Conservation (phyloP, 225 moss, liverwort and hornwort genomes). For the Anthoceros angustus region DNA sequence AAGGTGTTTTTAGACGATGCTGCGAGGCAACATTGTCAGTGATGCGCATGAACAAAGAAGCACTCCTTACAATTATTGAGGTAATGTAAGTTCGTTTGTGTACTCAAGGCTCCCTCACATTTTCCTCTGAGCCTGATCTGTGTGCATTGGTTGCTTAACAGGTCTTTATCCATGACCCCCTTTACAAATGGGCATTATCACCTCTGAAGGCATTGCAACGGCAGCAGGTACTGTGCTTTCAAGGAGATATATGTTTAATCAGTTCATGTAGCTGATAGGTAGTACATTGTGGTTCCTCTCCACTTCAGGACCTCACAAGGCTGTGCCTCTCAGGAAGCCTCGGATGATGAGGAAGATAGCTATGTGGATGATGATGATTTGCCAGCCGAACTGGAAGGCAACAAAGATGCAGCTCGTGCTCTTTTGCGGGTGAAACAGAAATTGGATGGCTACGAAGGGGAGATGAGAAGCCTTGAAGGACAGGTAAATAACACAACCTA, state of each 20-base stretch:
- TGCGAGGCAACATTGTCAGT: slow-evolving; percentile 93
- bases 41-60: slow-evolving; percentile 89
- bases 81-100: slow-evolving; percentile 12
- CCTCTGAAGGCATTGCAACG: slow-evolving; percentile 86
- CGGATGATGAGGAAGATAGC: neutral
- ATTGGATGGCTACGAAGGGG: slow-evolving; percentile 92
- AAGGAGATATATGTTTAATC: neutral
- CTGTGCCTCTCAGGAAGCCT: neutral
- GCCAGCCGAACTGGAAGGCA: slow-evolving; percentile 62
- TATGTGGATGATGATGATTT: slow-evolving; percentile 38
- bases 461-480: slow-evolving; percentile 98
- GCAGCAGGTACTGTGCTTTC: slow-evolving; percentile 39
- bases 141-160: slow-evolving; percentile 9
- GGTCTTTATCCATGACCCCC: slow-evolving; percentile 96
- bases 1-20: slow-evolving; percentile 86
- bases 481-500: slow-evolving; percentile 29
- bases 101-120: neutral
- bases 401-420: slow-evolving; percentile 93
- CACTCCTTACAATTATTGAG: slow-evolving; percentile 87
- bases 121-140: neutral
- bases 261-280: neutral
- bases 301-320: neutral
- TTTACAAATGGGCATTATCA: slow-evolving; percentile 96
- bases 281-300: neutral
- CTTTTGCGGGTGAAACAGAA: slow-evolving; percentile 86